These are phyloP conservation scores for Phytopythium cucurbitacearum DNA, from an alignment of 352 stramenopile species.

Conservation along the genomic window DNA sequence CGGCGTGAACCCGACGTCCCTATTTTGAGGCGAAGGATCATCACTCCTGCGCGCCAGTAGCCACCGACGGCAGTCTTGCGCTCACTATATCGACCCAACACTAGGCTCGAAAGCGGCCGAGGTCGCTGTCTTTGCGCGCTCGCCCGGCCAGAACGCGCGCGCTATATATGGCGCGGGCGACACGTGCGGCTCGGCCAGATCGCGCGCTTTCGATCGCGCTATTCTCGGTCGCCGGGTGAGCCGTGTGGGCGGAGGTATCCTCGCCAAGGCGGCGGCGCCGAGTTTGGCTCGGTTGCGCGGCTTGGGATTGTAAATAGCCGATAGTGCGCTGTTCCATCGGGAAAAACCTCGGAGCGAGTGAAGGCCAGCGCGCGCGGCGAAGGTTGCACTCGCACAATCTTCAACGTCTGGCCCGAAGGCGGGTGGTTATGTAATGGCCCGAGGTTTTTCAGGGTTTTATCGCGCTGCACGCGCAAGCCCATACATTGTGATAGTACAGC, in stretches of 20 bases:
- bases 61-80: background rate
- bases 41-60: background rate
- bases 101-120: background rate
- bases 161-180: conserved; percentile 1
- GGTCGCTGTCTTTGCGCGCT: too few relatives aligned
- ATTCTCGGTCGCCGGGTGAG: too few relatives aligned
- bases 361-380: background rate
- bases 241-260: background rate
- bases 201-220: too few relatives aligned
- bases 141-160: background rate
- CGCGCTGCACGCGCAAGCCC: background rate
- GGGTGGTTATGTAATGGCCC: background rate
- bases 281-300: background rate
- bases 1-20: background rate
- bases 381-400: conserved; percentile 6
- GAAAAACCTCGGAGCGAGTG: conserved; percentile 7
- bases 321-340: conserved; percentile 3
- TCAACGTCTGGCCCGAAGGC: conserved; percentile 4
- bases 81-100: background rate
- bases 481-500: background rate
- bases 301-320: conserved; percentile 8
- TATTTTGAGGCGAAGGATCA: conserved; percentile 1
- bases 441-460: conserved; percentile 5
- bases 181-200: too few relatives aligned
- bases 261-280: background rate